Base-by-base conservation (phyloP, 2,329 filamentous ascomycete genomes). In the Aspergillus hortae region DNA sequence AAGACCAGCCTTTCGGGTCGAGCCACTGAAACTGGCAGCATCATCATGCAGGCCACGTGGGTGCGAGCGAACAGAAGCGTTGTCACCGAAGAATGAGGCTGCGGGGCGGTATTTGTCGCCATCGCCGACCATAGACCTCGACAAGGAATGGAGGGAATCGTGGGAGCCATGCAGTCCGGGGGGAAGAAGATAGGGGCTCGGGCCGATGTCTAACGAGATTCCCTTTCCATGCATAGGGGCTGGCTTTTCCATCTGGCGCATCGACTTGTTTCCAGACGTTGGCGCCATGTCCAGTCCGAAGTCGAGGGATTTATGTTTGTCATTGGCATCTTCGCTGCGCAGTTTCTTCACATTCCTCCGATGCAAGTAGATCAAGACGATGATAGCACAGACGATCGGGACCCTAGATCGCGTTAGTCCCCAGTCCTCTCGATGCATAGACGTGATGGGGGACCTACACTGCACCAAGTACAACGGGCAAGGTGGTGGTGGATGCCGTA, bases 221-320 rank as follows among this genome's bases (percentile, higher is more conserved):
- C 81, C 81, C 40, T 79, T 77, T 46, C 62, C 66, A 54, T 74
- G 73, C 30, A 64, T 64, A 58, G 69, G 67, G 44, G 67, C 63
- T 44, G 65, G 54, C 59, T 77, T 76, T 56, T 79, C 73, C 23
- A 63, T 35, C 56, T 79, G 72, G 11, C 85, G 85, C 65, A 89
- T 80, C 23, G 76, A 80, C 79, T 76, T 80, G 38, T 64, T 67
- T 21, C 66, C 66, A 76, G 43, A 58, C 56, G 54, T 53, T 38
- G 51, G 65, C 57, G 35, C 66, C 55, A 76, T 70, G 51, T 87
- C 90, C 66, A 96, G 73, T 33, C 94, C 94, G 67, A 96, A 99
- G 70, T 99, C 94, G 66, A 97, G 80, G 0, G 90, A 94, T 66
- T 88, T 92, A 72, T 95, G 90, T 60, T 90, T 89, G 70, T 96